These are phyloP conservation scores for Zangia roseola DNA, from an alignment of 768 basidiomycete species.

Conservation along the genomic window DNA sequence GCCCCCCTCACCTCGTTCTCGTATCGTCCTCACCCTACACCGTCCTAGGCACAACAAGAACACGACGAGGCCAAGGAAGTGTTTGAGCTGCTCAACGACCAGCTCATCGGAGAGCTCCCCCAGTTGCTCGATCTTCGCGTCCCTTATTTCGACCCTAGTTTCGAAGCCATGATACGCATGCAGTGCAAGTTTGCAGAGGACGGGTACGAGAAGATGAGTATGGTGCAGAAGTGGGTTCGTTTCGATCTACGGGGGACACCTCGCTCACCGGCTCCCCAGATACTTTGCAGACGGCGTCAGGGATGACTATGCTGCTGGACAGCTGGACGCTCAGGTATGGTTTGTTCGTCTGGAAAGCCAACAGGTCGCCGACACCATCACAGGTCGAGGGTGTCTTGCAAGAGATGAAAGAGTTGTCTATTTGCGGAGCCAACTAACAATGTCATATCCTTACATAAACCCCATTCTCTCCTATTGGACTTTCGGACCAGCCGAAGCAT, in stretches of 20 bases:
- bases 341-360: not conserved
- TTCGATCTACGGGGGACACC: conserved; percentile 38
- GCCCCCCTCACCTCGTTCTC: not conserved
- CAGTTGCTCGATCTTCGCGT: conserved; percentile 92
- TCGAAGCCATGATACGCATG: conserved; percentile 98
- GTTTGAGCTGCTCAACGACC: conserved; percentile 90
- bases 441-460: conserved; percentile 11
- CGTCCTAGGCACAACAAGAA: conserved; percentile 81
- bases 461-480: not conserved
- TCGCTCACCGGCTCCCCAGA: conserved; percentile 35
- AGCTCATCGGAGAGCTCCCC: conserved; percentile 88
- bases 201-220: conserved; percentile 94
- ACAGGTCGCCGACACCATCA: conserved; percentile 1
- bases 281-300: conserved; percentile 89
- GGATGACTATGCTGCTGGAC: conserved; percentile 96
- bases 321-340: conserved; percentile 86
- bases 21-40: too few relatives aligned
- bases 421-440: conserved; percentile 65
- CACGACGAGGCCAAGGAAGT: conserved; percentile 93
- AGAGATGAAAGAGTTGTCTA: conserved; percentile 95
- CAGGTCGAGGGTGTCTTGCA: conserved; percentile 95
- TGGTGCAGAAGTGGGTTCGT: conserved; percentile 75
- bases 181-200: conserved; percentile 98
- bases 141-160: conserved; percentile 97
- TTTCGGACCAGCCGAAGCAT: not conserved